Evolutionary conservation across 257 asterid species (phyloP), one percentile per base, ranked within the genome.

Genomic region (Lycium barbarum): DNA sequence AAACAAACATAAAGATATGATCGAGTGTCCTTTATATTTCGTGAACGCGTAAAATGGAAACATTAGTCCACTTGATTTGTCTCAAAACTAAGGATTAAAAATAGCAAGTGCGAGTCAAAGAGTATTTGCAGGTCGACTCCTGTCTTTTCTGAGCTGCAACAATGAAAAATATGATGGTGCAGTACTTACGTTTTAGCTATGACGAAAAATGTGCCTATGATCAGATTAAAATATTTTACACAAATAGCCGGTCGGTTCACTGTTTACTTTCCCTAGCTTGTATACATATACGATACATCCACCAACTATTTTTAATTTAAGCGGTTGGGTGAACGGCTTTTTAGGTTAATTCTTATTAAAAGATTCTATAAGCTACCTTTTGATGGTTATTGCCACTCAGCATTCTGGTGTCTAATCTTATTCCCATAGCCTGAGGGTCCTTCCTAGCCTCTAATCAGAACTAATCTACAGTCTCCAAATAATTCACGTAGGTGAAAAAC

Each of bases 1-100:
- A 26, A 26, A 76, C 14, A 53, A 51, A 78, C 65, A 76, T 53
- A 51, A 68, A 53, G 63, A 76, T 51, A 76, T 51, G 82, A 51
- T 51, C 58, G 22, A 0, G 22, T 73, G 58, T 73, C 1, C 0
- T 73, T 40, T 17, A 12, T 51, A 15, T 76, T 71, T 78, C 47
- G 0, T 6, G 9, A 53, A 26, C 9, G 17, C 45, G 3, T 49
- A 3, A 0, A 0, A 0, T 2, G 10, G 49, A 53, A 78, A 53
- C 82, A 78, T 14, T 0, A 2, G 0, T 53, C 26, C 47, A 26
- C 82, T 26, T 26, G 49, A 49, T 74, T 6, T 6, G 58, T 33
- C 26, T 26, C 14, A 53, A 15, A 26, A 53, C 45, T 3, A 51
- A 26, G 81, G 81, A 26, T 20, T 74, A 74, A 47, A 68, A 15